phyloP scores from a whole-genome alignment of 225 moss, liverwort and hornwort genomes.

The Marchantia paleacea region DNA sequence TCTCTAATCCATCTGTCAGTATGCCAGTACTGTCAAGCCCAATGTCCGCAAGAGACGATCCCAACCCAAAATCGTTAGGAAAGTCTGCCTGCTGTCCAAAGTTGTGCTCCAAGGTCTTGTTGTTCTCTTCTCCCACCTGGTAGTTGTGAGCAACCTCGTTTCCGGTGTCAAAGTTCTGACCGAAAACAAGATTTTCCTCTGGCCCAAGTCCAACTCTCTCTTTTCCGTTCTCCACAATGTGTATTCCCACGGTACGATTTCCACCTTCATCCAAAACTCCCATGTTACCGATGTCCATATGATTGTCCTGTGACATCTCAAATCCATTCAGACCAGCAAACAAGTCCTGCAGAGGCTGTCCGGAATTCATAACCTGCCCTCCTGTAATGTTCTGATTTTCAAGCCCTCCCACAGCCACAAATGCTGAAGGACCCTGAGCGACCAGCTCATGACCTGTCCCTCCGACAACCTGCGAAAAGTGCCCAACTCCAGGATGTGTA shows the following conservation, averaged over 20 bases:
- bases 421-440: slow-evolving; percentile 13
- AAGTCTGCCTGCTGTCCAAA: slow-evolving; percentile 20
- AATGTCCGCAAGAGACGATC: slow-evolving; percentile 25
- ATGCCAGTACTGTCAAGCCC: slow-evolving; percentile 20
- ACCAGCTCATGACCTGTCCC: slow-evolving; percentile 17
- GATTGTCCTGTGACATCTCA: slow-evolving; percentile 50
- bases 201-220: slow-evolving; percentile 50
- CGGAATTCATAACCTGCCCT: slow-evolving; percentile 40
- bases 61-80: slow-evolving; percentile 32
- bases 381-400: slow-evolving; percentile 32
- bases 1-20: slow-evolving; percentile 26
- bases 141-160: slow-evolving; percentile 10
- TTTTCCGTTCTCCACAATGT: slow-evolving; percentile 38
- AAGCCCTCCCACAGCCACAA: slow-evolving; percentile 33
- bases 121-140: slow-evolving; percentile 17
- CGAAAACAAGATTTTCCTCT: slow-evolving; percentile 48
- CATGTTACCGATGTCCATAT: slow-evolving; percentile 38
- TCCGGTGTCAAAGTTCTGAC: slow-evolving; percentile 46
- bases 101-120: slow-evolving; percentile 33
- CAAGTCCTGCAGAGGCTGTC: slow-evolving; percentile 54
- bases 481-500: slow-evolving; percentile 19
- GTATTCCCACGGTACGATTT: slow-evolving; percentile 31
- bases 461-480: slow-evolving; percentile 19
- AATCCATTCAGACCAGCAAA: slow-evolving; percentile 57
- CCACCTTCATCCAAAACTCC: slow-evolving; percentile 32